These are phyloP conservation scores for Pulveroboletus sp. DNA, from an alignment of 768 basidiomycete genomes.

Conservation along the genomic window DNA sequence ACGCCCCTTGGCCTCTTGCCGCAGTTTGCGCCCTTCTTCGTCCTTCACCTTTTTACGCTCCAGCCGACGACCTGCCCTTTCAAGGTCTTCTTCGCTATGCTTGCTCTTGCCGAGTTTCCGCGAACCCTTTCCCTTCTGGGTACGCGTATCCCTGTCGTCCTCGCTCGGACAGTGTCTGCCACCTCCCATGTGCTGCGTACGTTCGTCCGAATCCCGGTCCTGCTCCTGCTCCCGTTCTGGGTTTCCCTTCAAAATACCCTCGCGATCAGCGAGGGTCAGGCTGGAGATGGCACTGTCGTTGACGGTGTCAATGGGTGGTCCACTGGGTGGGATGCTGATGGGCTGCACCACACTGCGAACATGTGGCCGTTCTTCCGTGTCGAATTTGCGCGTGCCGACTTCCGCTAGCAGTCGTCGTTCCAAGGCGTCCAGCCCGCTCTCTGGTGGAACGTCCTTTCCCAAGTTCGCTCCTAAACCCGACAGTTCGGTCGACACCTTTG, in stretches of 20 bases:
- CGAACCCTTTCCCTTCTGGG: conserved; percentile 26
- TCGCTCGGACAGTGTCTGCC: conserved; percentile 25
- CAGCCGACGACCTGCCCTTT: conserved; percentile 19
- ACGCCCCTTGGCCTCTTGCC: conserved; percentile 56
- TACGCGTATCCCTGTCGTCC: conserved; percentile 28
- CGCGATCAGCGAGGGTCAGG: conserved; percentile 35
- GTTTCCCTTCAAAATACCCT: conserved; percentile 13
- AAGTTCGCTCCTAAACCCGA: conserved; percentile 22
- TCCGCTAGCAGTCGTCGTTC: conserved; percentile 64
- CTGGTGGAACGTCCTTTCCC: conserved; percentile 23
- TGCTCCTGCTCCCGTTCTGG: conserved; percentile 25
- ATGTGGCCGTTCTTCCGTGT: conserved; percentile 30
- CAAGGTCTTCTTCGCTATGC: conserved; percentile 26
- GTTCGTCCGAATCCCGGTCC: conserved; percentile 31
- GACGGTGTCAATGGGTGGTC: conserved; percentile 18
- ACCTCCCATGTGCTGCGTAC: conserved; percentile 27
- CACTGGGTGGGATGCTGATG: conserved; percentile 35
- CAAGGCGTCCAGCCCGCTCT: conserved; percentile 67
- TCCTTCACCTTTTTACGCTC: conserved; percentile 31
- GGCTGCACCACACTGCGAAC: conserved; percentile 37
- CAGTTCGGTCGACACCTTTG: conserved; percentile 30
- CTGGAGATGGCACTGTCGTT: conserved; percentile 49
- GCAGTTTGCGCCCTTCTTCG: conserved; percentile 35
- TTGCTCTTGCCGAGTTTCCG: conserved; percentile 23
- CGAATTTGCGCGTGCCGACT: conserved; percentile 59